Evolutionary conservation across 768 basidiomycete genomes (phyloP), one percentile per base, ranked within the genome.

Genomic region (Hydnomerulius pinastri): DNA sequence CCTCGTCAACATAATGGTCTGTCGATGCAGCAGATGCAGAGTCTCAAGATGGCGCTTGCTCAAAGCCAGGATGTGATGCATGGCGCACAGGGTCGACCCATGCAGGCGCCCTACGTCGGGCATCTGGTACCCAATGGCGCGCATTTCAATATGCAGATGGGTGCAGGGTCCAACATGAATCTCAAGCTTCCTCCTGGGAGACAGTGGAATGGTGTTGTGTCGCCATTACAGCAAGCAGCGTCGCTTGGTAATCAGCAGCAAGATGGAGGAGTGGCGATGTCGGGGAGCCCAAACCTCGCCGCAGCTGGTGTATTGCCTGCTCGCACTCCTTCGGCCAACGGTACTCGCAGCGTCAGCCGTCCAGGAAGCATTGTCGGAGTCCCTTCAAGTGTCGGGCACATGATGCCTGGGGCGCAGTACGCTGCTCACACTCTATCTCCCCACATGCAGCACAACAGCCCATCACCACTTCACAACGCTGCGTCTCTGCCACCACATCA

Each of bases 11-110:
- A 68, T 4, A 72, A 70, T 37, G 70, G 71, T 2, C 62, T 86
- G 39, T 80, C 73, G 28, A 51, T 71, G 17, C 85, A 86, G 52
- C 83, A 86, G 58, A 70, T 86, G 64, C 82, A 84, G 62, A 76
- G 71, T 47, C 58, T 86, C 35, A 85, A 85, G 66, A 68, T 77
- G 8, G 80, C 77, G 4, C 78, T 84, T 50, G 77, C 77, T 29
- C 69, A 67, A 46, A 67, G 64, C 15, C 73, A 71, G 51, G 78
- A 77, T 37, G 57, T 74, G 30, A 59, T 72, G 46, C 75, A 74
- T 43, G 57, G 65, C 35, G 44, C 65, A 45, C 59, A 67, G 43
- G 66, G 63, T 49, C 67, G 70, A 51, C 71, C 76, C 60, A 73
- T 76, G 11, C 70, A 64, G 48, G 17, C 57, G 3, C 53, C 64